These are phyloP conservation scores for Dioscorea alata DNA, from an alignment of 106 monocot genomes.

Conservation along the genomic window DNA sequence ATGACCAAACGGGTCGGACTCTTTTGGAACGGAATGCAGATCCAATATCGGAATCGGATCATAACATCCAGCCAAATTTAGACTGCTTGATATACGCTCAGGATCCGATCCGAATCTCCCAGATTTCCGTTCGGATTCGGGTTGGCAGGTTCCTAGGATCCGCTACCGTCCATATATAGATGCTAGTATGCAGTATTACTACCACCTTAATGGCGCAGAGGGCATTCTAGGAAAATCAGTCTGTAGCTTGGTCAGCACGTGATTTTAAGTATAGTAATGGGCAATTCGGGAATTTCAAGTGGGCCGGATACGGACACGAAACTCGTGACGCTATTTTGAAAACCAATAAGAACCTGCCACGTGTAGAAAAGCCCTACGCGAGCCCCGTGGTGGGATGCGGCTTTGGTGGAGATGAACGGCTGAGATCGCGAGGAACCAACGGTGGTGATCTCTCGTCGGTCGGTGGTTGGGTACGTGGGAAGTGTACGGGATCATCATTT, in stretches of 20 bases:
- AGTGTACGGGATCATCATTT: not conserved
- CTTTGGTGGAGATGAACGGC: not conserved
- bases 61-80: not conserved
- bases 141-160: not conserved
- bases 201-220: not conserved
- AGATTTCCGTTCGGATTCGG: not conserved
- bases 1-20: too few species aligned
- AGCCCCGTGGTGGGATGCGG: not conserved
- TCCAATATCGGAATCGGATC: too few species aligned
- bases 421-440: not conserved
- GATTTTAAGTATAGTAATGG: not conserved
- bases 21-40: too few species aligned
- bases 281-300: not conserved
- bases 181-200: not conserved
- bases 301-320: conserved; percentile 5
- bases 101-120: not conserved
- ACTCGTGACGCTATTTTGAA: not conserved
- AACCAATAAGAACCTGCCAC: not conserved
- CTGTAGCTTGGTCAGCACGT: not conserved
- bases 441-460: not conserved
- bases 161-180: not conserved
- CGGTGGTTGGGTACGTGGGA: not conserved
- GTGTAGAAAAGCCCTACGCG: not conserved
- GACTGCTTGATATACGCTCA: not conserved
- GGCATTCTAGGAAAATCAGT: not conserved